Evolutionary conservation across 2,329 filamentous ascomycete genomes (phyloP), one percentile per base, ranked within the genome.

Genomic region (Epichloe baconii): DNA sequence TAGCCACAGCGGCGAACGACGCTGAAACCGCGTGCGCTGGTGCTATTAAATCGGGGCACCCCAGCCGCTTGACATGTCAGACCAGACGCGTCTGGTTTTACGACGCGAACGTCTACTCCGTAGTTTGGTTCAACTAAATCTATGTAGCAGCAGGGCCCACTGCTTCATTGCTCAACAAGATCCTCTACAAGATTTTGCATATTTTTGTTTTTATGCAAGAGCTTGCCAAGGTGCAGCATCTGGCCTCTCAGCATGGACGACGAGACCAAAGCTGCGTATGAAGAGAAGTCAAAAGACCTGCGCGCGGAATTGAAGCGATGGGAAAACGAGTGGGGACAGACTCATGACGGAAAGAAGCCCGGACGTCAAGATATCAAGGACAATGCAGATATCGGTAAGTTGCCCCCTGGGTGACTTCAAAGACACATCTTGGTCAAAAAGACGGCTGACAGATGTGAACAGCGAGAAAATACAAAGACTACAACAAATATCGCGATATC

Each of bases 381-480:
- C 49, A 81, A 87, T 59, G 74, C 78, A 6, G 75, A 77, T 0
- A 88, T 90, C 59, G 83, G 85, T 88, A 76, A 36, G 71, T 46
- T 3, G 3, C 14, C 5, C 17, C 17, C 23, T n/a, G 17, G 7
- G 19, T n/a, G 4, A 15, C 26, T 31, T 31, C 26, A 31, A 11
- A 10, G 8, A 31, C 8, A 11, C 3, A 14, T 3, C 5, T 12
- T 3, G 12, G 5, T 26, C 17, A 17, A 0, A 12, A 7, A 46
- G 17, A 41, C 6, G 7, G 19, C 47, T 49, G 26, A 49, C 11
- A 34, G 21, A 8, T 17, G 8, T 41, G 23, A 36, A 40, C 57
- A 86, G 83, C 82, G 38, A 73, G 72, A 45, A 89, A 88, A 62
- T 91, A 91, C 67, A 88, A 85, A 63, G 76, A 85, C 55, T 90